A percentile compares a stretch with the other conserved stretches of the same genome.
Conservation (phyloP, 176 grass and related monocot genomes). For the Aechmea fasciata region DNA sequence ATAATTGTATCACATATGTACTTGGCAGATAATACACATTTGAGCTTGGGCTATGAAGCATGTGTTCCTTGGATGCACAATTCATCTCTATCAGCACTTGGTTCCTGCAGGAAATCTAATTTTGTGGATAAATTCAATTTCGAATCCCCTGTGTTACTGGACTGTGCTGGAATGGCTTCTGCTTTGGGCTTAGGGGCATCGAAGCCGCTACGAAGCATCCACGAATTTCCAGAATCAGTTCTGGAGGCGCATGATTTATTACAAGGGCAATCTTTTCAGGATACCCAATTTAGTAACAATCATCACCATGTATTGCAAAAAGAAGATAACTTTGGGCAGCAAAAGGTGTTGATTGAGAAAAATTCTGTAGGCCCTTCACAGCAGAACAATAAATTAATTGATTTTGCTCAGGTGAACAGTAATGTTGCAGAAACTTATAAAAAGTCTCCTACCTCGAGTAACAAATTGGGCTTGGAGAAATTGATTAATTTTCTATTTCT, state of each 20-base stretch:
- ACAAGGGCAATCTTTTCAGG: not conserved
- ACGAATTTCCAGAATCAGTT: not conserved
- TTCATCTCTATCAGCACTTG: slow-evolving; percentile 26
- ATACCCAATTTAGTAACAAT: not conserved
- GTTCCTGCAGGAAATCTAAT: slow-evolving; percentile 27
- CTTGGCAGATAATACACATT: slow-evolving; percentile 30
- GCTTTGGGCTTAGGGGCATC: slow-evolving; percentile 1
- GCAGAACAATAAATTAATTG: not conserved
- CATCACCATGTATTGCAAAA: not conserved
- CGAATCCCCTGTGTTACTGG: slow-evolving; percentile 13
- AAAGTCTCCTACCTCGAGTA: not conserved
- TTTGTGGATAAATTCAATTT: slow-evolving; percentile 6
- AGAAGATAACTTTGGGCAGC: slow-evolving; percentile 1
- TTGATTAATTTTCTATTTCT: slow-evolving; percentile 14
- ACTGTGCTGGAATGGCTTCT: not conserved
- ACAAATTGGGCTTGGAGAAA: not conserved
- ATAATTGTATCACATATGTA: not conserved
- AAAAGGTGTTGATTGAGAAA: not conserved
- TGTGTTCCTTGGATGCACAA: slow-evolving; percentile 32
- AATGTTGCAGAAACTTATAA: not conserved
- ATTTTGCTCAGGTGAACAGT: not conserved
- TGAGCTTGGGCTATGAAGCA: slow-evolving; percentile 28
- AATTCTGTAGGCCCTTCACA: not conserved
- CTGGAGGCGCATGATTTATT: not conserved
- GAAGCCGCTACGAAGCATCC: slow-evolving; percentile 4